Evolutionary conservation across 768 basidiomycete genomes (phyloP).

Genomic region (Russula earlei): DNA sequence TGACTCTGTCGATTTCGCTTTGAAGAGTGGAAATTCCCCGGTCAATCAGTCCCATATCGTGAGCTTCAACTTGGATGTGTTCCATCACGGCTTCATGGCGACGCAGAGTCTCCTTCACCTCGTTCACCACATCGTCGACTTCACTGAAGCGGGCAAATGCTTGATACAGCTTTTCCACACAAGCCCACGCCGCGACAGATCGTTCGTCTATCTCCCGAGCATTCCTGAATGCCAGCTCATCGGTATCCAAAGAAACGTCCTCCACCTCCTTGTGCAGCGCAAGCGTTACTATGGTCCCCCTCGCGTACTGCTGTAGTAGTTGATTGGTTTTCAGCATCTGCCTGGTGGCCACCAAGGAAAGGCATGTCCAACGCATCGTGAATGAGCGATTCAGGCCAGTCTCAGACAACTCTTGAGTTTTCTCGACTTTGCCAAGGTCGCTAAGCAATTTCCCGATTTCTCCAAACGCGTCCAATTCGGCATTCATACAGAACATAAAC

Average conservation of each 20-base stretch:
- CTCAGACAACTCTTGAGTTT: background rate
- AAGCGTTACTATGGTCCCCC: background rate
- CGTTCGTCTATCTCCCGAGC: conserved; percentile 7
- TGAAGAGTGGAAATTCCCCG: background rate
- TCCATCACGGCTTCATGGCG: background rate
- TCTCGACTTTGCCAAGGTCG: background rate
- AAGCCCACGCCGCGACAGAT: background rate
- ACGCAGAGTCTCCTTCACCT: background rate
- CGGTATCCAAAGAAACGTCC: background rate
- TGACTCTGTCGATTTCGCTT: background rate
- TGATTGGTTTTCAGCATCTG: background rate
- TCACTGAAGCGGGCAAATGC: background rate
- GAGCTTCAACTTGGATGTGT: background rate
- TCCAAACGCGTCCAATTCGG: background rate
- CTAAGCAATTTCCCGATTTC: background rate
- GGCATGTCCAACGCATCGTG: conserved; percentile 12
- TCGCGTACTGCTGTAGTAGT: background rate
- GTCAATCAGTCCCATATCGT: background rate
- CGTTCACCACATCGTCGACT: too few relatives aligned
- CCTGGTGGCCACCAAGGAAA: conserved; percentile 2
- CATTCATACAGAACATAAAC: background rate
- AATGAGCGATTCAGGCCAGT: background rate
- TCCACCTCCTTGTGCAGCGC: background rate
- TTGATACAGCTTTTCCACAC: background rate
- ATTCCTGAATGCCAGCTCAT: background rate